Conservation (phyloP, 2,329 filamentous ascomycete genomes). For the Hypoxylon rubiginosum region DNA sequence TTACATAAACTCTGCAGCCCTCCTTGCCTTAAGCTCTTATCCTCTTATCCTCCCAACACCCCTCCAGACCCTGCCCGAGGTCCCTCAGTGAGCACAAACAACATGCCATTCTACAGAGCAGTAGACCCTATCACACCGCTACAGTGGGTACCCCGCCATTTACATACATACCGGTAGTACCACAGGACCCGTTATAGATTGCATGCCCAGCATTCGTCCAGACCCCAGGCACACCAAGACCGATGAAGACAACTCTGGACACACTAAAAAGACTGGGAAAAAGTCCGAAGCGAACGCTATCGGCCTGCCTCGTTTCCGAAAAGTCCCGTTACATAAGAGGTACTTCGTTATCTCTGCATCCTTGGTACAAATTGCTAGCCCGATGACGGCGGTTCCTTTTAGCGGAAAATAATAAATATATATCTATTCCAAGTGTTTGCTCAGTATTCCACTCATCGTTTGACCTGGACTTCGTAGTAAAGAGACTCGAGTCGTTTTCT, state of each 20-base stretch:
- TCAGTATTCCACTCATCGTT: slow-evolving; percentile 1
- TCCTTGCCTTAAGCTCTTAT: background rate
- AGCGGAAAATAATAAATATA: slow-evolving; percentile 11
- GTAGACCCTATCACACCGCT: slow-evolving; percentile 21
- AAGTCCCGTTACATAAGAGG: slow-evolving; percentile 31
- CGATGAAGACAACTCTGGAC: background rate
- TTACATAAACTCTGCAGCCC: slow-evolving; percentile 14
- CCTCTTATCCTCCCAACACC: background rate
- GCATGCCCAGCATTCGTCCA: background rate
- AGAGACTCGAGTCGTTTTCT: background rate
- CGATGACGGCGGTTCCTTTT: slow-evolving; percentile 36
- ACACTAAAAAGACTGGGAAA: slow-evolving; percentile 20
- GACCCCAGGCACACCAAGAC: background rate
- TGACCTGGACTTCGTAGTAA: background rate
- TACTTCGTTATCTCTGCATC: slow-evolving; percentile 34
- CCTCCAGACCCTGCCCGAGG: slow-evolving; percentile 14
- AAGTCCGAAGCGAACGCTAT: slow-evolving; percentile 40
- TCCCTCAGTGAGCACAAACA: background rate
- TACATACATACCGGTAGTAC: background rate
- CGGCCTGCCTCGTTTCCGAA: slow-evolving; percentile 32
- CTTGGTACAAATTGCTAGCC: slow-evolving; percentile 27
- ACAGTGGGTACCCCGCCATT: slow-evolving; percentile 28
- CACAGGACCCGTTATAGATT: slow-evolving; percentile 6
- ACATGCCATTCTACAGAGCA: background rate
- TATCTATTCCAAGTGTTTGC: background rate